Base-by-base conservation (phyloP, 208 protist species). In the Vickermania ingenoplastis region DNA sequence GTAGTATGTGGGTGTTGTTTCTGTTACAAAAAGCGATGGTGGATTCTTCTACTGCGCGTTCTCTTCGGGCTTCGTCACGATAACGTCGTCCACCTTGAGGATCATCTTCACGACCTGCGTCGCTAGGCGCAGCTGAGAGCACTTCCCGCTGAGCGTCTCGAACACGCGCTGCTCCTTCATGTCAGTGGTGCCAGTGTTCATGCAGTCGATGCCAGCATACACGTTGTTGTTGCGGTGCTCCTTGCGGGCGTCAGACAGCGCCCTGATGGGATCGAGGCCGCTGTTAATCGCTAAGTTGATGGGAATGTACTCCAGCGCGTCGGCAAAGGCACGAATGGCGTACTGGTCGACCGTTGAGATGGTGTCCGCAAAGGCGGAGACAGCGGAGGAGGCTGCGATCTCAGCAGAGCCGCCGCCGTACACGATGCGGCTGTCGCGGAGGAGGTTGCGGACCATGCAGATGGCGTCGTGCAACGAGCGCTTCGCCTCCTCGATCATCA, bases 51-150 rank as follows among this genome's bases (percentile, higher is more conserved):
- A 57, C 69, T 89, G 72, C 68, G 87, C 71, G 62, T 88, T 57
- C 67, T 92, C 81, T 2, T 83, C 76, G 2, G 87, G 74, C 65
- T 92, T 78, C 27, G 85, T 91, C n/a, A 91, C 70, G 49, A 99
- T 99, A 31, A 99, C 94, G 77, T 99, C 98, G 81, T 99, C 99
- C 45, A 99, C 99, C 90, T 99, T 99, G 21, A 99, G 82, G 63
- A 99, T 99, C 99, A 99, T 99, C 79, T 99, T 98, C 54, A 99
- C 98, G 11, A 99, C 96, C 77, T 99, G 98, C 48, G 98, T 99
- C 5, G 99, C 99, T 0, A 99, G 86, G 30, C 97, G 79, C 29
- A 99, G 79, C 90, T 99, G 99, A 63, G 99, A 98, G 75, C 94
- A 96, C 82, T 99, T 99, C 48, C 95, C 96, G 58, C 94, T 90